A percentile compares a stretch with the other conserved stretches of the same genome.
Evolutionary conservation across 2,329 filamentous ascomycete species (phyloP).

Genomic region (Cladobotryum mycophilum): DNA sequence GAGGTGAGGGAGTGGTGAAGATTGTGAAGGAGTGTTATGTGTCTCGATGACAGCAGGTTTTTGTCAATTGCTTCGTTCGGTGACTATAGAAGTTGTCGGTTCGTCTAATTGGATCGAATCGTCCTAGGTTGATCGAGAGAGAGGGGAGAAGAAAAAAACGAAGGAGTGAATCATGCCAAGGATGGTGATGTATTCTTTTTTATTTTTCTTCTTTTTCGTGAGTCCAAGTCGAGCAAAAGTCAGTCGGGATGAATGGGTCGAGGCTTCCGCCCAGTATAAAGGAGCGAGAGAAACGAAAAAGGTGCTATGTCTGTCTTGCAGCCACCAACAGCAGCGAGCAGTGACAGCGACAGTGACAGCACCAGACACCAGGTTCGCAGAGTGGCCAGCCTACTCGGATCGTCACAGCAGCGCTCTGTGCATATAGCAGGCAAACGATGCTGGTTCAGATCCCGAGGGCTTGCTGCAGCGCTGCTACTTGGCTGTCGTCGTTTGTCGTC

Average conservation of each 20-base stretch:
- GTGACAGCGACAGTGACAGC: not conserved
- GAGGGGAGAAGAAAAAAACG: not conserved
- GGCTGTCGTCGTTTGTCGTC: constrained; percentile 1
- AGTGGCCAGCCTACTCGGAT: not conserved
- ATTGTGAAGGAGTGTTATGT: too few relatives aligned
- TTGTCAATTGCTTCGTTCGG: too few relatives aligned
- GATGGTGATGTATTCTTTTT: too few relatives aligned
- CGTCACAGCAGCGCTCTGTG: not conserved
- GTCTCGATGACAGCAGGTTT: too few relatives aligned
- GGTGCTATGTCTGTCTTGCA: not conserved
- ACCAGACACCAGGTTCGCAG: not conserved
- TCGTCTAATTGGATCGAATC: not conserved
- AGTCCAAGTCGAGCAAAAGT: not conserved
- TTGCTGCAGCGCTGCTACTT: constrained; percentile 6
- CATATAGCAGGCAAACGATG: not conserved
- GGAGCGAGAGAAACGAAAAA: not conserved
- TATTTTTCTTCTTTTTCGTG: not conserved
- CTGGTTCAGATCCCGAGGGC: not conserved
- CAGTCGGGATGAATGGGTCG: not conserved
- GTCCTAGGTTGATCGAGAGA: not conserved
- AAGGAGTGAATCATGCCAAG: constrained; percentile 5
- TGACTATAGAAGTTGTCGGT: not conserved
- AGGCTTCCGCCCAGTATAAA: constrained; percentile 7
- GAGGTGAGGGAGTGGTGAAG: not conserved
- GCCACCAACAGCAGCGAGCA: not conserved